Conservation (phyloP, 2,329 filamentous ascomycete genomes). For the Elsinoe perseae region DNA sequence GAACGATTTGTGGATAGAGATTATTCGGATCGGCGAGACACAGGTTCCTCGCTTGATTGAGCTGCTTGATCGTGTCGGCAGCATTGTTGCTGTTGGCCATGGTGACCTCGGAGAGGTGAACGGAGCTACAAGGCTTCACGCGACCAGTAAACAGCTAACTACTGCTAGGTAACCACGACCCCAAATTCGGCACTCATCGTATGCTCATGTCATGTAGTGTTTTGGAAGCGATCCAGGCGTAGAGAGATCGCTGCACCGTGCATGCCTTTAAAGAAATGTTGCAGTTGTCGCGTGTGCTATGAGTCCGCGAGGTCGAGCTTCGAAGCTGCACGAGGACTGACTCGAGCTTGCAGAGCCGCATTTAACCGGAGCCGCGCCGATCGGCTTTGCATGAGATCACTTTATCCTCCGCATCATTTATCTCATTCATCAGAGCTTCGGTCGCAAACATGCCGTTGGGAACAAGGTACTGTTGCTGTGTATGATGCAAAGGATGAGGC, state of each 20-base stretch:
- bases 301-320: neutral
- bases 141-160: slow-evolving; percentile 14
- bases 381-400: neutral
- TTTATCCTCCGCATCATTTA: neutral
- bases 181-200: neutral
- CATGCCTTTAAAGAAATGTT: neutral
- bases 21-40: slow-evolving; percentile 70
- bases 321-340: slow-evolving; percentile 5
- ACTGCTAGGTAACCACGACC: neutral
- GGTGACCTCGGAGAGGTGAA: slow-evolving; percentile 16
- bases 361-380: neutral
- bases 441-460: slow-evolving; percentile 21
- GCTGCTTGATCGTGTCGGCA: slow-evolving; percentile 72
- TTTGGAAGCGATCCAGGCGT: no score
- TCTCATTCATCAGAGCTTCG: neutral
- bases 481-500: slow-evolving; percentile 9
- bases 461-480: slow-evolving; percentile 19
- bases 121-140: slow-evolving; percentile 15
- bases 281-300: neutral
- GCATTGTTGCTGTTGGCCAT: slow-evolving; percentile 23
- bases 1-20: slow-evolving; percentile 86
- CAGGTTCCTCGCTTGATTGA: slow-evolving; percentile 82
- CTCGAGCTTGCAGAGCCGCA: slow-evolving; percentile 8
- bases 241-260: no score
- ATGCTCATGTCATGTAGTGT: neutral